phyloP scores from a whole-genome alignment of 2,329 filamentous ascomycete genomes.

The Hymenotorrendiella dingleyae region DNA sequence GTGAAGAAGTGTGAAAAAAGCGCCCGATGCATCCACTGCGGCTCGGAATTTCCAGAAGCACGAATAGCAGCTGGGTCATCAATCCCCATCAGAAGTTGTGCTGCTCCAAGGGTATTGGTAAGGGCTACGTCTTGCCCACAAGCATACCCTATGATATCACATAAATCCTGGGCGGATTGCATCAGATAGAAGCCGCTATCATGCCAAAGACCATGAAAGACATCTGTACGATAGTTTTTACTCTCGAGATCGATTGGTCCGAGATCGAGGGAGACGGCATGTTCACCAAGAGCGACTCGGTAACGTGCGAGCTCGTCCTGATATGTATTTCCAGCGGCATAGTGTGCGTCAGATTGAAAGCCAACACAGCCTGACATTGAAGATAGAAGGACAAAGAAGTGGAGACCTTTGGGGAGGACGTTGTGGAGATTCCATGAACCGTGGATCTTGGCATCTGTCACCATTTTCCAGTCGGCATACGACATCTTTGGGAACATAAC shows the following conservation, averaged over 20 bases:
- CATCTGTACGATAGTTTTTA: background rate
- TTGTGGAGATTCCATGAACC: conserved; percentile 8
- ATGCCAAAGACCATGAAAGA: background rate
- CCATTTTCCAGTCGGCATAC: background rate
- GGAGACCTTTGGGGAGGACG: conserved; percentile 5
- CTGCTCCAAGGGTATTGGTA: background rate
- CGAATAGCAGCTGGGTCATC: background rate
- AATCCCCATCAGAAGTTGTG: background rate
- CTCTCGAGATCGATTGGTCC: background rate
- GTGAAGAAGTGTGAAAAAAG: too few species aligned
- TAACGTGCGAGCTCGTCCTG: conserved; percentile 11
- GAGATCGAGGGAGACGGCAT: background rate
- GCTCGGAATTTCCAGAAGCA: background rate
- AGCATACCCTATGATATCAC: background rate
- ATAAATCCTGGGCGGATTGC: background rate
- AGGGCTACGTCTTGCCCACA: background rate
- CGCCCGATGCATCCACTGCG: background rate
- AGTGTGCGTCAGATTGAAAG: conserved; percentile 8
- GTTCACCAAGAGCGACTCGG: background rate
- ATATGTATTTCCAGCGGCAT: conserved; percentile 28
- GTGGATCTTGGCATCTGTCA: conserved; percentile 1
- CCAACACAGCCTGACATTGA: conserved; percentile 26
- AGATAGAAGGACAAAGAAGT: conserved; percentile 34
- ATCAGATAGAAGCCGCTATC: background rate
- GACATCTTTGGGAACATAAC: conserved; percentile 14